Base-by-base conservation (phyloP, 176 grass and related monocot species). In the Hordeum marinum region DNA sequence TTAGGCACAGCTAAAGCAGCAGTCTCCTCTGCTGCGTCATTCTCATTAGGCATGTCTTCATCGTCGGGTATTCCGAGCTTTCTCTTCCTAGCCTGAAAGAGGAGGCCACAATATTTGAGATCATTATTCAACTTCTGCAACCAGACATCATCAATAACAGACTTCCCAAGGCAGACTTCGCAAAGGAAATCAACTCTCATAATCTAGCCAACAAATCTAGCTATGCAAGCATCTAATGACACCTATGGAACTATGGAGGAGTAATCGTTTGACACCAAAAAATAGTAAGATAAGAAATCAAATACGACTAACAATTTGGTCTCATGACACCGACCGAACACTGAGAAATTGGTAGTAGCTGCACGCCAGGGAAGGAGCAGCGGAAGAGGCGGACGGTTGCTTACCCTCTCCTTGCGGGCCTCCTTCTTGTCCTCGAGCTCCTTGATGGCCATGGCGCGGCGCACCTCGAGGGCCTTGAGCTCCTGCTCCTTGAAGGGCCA, bases 401-500 rank as follows among this genome's bases (percentile, higher is more conserved):
- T 36, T 90, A 99, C 96, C 93, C 86, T 92, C 76, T 99, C 93
- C 76, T 91, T 96, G 73, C 91, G 91, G 39, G 91, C 96, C 42
- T 92, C 96, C 68, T 96, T 96, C 86, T 99, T 99, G 69, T 79
- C 83, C 88, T 96, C 96, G 26, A 90, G 75, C 59, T 99, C 93
- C 90, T 96, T 91, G 26, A 99, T n/a, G 13, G 89, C 96, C 25
- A 78, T 77, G 27, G 75, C 84, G 26, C 96, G 85, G 3, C 91
- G 86, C 3, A 60, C 82, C 86, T 99, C 96, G 15, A 98, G 93
- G 11, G 90, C 84, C 86, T 94, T 96, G 66, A 99, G 90, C 75
- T 99, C 96, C 76, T 92, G 85, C 76, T 95, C 93, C 90, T 96
- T 99, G 74, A 99, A 99, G 43, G 96, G 96, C 93, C 96, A 99